Evolutionary conservation across 1,284 basidiomycete genomes (phyloP), one percentile per base, ranked within the genome.

Genomic region (Ustilago shanxiensis): DNA sequence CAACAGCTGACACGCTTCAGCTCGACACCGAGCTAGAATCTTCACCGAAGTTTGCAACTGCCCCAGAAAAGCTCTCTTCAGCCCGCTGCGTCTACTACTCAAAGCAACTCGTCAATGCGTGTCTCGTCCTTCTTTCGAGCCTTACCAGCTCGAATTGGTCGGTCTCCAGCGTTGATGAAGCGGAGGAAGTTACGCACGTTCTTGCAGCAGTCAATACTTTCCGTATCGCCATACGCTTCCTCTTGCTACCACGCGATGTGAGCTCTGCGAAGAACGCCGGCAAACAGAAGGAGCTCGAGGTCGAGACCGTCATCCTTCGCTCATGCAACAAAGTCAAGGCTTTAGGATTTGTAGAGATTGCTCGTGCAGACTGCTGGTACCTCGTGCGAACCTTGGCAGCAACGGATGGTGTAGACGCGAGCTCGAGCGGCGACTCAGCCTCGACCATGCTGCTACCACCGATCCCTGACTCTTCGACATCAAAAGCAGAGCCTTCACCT

Each of bases 51-150:
- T 67, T 67, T 56, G 20, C 60, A 11, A 44, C 61, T 1, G 3
- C 22, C 1, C 61, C 66, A 2, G 28, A 49, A 16, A 44, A 52
- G 31, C 72, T 75, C 3, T 50, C 60, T 5, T 22, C 51, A 18
- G 60, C 72, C 35, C 66, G 60, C 18, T 37, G 55, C 16, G 35
- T 77, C 35, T 75, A 75, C 24, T 64, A 61, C 18, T 71, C 79
- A 20, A 83, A 83, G 66, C 79, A 74, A 22, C 60, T 75, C 14
- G 80, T 77, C 60, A 83, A 83, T 41, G 69, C 65, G 14, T 55
- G 73, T 41, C 72, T 80, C 5, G 44, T 44, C 5, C 55, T 60
- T 10, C 37, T 74, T 6, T 41, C 65, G 18, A 29, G 56, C 9
- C 60, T 79, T n/a, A 37, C 66, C 24, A 53, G 45, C 37, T 60